Evolutionary conservation across 2,329 filamentous ascomycete genomes (phyloP).

Genomic region (Teratosphaeria nubilosa): DNA sequence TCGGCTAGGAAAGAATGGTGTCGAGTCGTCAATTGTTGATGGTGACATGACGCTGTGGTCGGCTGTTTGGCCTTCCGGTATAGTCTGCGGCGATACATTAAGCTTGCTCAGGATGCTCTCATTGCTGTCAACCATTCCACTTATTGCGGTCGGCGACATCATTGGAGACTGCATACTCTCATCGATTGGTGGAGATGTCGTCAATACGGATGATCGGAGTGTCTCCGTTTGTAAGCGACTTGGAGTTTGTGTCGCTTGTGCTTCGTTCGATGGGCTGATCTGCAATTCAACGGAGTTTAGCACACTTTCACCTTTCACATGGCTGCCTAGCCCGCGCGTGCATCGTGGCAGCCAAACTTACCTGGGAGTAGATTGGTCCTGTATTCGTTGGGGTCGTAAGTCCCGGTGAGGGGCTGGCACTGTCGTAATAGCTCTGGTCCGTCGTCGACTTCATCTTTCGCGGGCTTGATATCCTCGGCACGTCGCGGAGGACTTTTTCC

Average conservation of each 20-base stretch:
- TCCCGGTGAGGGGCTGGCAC: neutral
- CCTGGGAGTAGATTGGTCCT: conserved; percentile 24
- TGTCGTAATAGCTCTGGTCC: conserved; percentile 7
- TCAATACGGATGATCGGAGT: conserved; percentile 26
- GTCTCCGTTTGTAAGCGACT: conserved; percentile 6
- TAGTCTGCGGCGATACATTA: conserved; percentile 21
- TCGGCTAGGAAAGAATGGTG: conserved; percentile 17
- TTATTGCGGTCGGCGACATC: conserved; percentile 13
- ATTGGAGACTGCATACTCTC: conserved; percentile 11
- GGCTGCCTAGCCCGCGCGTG: neutral
- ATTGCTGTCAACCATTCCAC: conserved; percentile 16
- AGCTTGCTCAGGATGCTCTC: conserved; percentile 21
- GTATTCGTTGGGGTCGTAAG: conserved; percentile 17
- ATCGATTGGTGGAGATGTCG: conserved; percentile 15
- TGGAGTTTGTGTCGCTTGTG: conserved; percentile 9
- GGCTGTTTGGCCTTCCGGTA: conserved; percentile 17
- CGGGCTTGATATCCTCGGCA: conserved; percentile 17
- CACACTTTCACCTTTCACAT: conserved; percentile 1
- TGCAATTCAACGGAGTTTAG: conserved; percentile 9
- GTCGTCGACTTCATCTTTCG: conserved; percentile 19
- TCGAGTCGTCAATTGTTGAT: conserved; percentile 7
- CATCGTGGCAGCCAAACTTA: conserved; percentile 8
- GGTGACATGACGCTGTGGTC: conserved; percentile 20
- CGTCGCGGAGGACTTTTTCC: conserved; percentile 22
- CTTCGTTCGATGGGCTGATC: conserved; percentile 16